A percentile compares a stretch with the other conserved stretches of the same genome.
These are phyloP conservation scores for Citrus trifoliata DNA, from an alignment of 345 rosid species.

Conservation along the genomic window DNA sequence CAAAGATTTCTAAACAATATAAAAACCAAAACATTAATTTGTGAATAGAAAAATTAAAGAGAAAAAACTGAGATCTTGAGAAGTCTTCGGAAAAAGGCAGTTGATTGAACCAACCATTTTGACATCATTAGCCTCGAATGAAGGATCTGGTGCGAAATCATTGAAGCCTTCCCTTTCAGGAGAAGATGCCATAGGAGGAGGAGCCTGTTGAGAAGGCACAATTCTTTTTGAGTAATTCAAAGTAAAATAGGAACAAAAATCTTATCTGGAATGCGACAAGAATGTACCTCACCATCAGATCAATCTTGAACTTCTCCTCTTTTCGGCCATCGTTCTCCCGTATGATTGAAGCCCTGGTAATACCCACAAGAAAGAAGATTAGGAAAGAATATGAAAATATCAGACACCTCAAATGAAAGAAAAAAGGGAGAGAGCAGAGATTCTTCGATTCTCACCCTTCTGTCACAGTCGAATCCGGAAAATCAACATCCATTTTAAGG, in stretches of 20 bases:
- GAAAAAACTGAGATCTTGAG: neutral
- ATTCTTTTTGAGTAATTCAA: constrained; percentile 20
- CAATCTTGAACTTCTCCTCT: constrained; percentile 40
- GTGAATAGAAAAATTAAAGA: neutral
- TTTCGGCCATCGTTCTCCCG: constrained; percentile 17
- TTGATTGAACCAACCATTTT: constrained; percentile 12
- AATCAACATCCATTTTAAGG: constrained; percentile 19
- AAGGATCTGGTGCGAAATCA: constrained; percentile 25
- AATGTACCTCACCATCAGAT: constrained; percentile 60
- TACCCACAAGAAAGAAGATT: neutral
- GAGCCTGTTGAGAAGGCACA: constrained; percentile 37
- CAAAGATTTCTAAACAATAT: constrained; percentile 16
- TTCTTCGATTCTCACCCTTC: constrained; percentile 36
- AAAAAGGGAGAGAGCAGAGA: constrained; percentile 1
- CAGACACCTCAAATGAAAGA: constrained; percentile 14
- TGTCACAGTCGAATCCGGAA: constrained; percentile 24
- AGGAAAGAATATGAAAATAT: constrained; percentile 8
- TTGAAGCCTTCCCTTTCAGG: constrained; percentile 18
- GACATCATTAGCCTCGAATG: constrained; percentile 3
- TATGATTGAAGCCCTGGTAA: constrained; percentile 24
- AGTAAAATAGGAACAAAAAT: constrained; percentile 24
- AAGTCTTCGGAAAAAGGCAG: neutral
- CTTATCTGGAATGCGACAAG: constrained; percentile 14
- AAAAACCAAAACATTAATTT: neutral
- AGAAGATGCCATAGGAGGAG: constrained; percentile 39